Evolutionary conservation across 2,329 filamentous ascomycete species (phyloP), one percentile per base, ranked within the genome.

Genomic region (Dactylellina cionopaga): DNA sequence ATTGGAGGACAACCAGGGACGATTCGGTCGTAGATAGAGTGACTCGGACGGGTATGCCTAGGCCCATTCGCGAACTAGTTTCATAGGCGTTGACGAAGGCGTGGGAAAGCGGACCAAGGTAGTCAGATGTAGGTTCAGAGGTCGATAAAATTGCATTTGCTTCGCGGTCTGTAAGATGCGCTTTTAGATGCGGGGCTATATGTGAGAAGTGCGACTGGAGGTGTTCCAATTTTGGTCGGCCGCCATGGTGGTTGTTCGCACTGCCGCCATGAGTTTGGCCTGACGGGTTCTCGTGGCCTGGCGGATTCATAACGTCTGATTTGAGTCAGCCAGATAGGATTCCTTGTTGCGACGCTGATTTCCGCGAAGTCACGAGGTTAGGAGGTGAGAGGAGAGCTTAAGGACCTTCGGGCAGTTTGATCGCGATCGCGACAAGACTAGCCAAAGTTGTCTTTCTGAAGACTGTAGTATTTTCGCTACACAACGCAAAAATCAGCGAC

Each of bases 31-130:
- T 77, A 5, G 74, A 68, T n/a, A 77, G 25, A 1, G 76, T 77
- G 11, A 77, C 74, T 13, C 76, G 60, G 25, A 76, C 60, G 3
- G 76, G 76, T 25, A 64, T 54, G 39, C 76, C 76, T 17, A 77
- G 68, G 5, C 76, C 76, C 76, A 77, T 76, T 17, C 76, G 73
- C 24, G 68, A 74, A 9, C 76, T 75, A 0, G 76, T 77, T 62
- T 77, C 76, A 51, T 77, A 76, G n/a, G 76, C 76, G 27, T 72
- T 72, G 10, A 77, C 66, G 43, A 76, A 77, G 4, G 76, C 76
- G n/a, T 74, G 58, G 3, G 75, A 76, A 9, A 77, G 75, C 29
- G 66, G 69, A 10, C 56, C 66, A 17, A 76, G 74, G 25, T 60
- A 60, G 6, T 60, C 60, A 22, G 52, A 68, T 9, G 62, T 70